Evolutionary conservation across 805 yeast species (phyloP), one percentile per base, ranked within the genome.

Genomic region (Yamadazyma philogaea): DNA sequence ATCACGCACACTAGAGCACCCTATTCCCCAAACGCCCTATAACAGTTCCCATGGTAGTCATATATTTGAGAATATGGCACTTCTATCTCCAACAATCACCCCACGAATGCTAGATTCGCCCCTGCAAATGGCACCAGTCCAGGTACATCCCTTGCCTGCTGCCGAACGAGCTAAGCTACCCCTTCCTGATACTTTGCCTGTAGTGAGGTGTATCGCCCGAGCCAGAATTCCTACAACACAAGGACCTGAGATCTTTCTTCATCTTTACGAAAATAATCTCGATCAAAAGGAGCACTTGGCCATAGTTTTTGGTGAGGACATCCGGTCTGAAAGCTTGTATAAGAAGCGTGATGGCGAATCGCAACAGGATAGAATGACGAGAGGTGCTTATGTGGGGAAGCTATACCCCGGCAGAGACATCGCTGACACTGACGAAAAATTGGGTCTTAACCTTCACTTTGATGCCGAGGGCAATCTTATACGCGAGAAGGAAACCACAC

Each of bases 221-320:
- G 99, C 99, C 2, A 73, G 99, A 46, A 91, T 93, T 42, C 99
- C 99, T 38, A 93, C 99, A 3, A 89, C 96, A 1, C 81, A 82
- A 41, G 98, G 97, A 3, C 89, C 95, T 1, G 99, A 93, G 58
- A 89, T 91, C 39, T 93, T 89, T 55, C 69, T 93, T 43, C 99
- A 93, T 66, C 64, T 93, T 27, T 93, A 93, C 64, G 75, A 84
- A 37, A 93, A 93, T 60, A 80, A 88, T 57, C 66, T 84, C 42
- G 99, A 93, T 64, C 72, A 80, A 38, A 93, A 93, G 61, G 99
- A 93, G 64, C 99, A 93, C 64, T 67, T 93, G 55, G 99, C 99
- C 5, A 91, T 93, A 45, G 99, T 93, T 4, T 91, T 93, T 66
- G 97, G 98, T 7, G 96, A 88, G 56, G 84, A 85, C 51, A 83